Percentiles rank a stretch among this genome's conserved stretches.
Conservation (phyloP, 2,329 filamentous ascomycete species). For the Fusarium sp. region DNA sequence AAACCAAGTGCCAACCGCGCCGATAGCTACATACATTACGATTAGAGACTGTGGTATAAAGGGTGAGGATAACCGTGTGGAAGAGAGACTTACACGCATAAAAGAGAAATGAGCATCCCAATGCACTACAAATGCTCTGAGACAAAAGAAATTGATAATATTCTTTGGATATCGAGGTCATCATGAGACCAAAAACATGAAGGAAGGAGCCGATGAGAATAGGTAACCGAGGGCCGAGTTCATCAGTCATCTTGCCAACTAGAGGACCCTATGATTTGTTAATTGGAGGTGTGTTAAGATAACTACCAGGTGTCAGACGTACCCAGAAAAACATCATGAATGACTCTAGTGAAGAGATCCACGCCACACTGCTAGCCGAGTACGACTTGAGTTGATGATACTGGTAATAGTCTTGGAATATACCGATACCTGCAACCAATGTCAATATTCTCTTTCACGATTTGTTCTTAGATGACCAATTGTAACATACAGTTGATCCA, state of each 20-base stretch:
- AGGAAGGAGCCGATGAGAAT: slow-evolving; percentile 67
- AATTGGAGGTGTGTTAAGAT: accelerated
- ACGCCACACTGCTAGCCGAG: slow-evolving; percentile 12
- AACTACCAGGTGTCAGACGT: accelerated
- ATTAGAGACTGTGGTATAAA: not conserved
- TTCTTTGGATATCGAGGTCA: slow-evolving; percentile 65
- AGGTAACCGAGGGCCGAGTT: slow-evolving; percentile 72
- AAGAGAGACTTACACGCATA: slow-evolving; percentile 23
- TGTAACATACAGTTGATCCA: slow-evolving; percentile 16
- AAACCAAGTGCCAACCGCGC: slow-evolving; percentile 50
- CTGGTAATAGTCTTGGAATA: slow-evolving; percentile 23
- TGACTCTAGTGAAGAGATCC: slow-evolving; percentile 22
- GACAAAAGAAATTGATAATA: slow-evolving; percentile 61
- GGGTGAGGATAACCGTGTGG: not conserved
- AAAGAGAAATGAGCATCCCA: slow-evolving; percentile 45
- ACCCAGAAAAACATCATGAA: slow-evolving; percentile 33
- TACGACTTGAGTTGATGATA: slow-evolving; percentile 13
- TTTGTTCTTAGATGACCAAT: not conserved
- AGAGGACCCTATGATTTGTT: slow-evolving; percentile 63
- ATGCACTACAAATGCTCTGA: slow-evolving; percentile 58
- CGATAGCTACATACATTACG: not conserved
- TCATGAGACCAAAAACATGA: slow-evolving; percentile 75
- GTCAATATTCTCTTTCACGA: not conserved
- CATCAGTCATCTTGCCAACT: slow-evolving; percentile 74
- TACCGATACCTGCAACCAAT: slow-evolving; percentile 1